Conservation (phyloP, 495 filamentous ascomycete genomes). For the Xylaria castorea region DNA sequence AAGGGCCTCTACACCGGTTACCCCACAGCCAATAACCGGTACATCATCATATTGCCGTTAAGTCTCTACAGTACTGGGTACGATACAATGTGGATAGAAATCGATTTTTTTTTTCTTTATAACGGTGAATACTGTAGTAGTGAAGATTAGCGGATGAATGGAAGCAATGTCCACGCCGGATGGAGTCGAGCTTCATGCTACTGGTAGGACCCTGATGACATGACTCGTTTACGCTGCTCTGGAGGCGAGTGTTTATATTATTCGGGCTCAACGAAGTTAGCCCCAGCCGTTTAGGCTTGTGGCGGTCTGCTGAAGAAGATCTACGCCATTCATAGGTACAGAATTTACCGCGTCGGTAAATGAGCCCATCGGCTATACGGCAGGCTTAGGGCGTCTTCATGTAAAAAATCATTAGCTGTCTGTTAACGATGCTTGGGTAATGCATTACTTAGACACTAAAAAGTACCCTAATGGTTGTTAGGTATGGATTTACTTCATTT, state of each 20-base stretch:
- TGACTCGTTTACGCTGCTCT: slow-evolving; percentile 4
- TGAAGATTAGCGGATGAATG: not conserved
- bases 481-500: not conserved
- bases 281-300: not conserved
- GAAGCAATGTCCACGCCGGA: not conserved
- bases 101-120: not conserved
- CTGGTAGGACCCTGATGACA: not conserved
- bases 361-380: slow-evolving; percentile 14
- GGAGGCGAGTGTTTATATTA: slow-evolving; percentile 15
- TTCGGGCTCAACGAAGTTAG: not conserved
- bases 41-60: not conserved
- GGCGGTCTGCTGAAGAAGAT: slow-evolving; percentile 16
- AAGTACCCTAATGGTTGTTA: not conserved
- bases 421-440: not conserved
- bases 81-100: not conserved
- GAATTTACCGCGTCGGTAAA: not conserved
- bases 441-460: not conserved
- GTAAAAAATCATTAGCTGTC: not conserved
- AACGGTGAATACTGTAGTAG: not conserved
- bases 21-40: slow-evolving; percentile 5
- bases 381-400: not conserved
- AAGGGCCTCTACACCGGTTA: not conserved
- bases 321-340: not conserved
- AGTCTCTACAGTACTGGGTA: not conserved
- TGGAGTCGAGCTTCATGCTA: not conserved